Base-by-base conservation (phyloP, 129 eudicot species). In the Gnaphalium uliginosum region DNA sequence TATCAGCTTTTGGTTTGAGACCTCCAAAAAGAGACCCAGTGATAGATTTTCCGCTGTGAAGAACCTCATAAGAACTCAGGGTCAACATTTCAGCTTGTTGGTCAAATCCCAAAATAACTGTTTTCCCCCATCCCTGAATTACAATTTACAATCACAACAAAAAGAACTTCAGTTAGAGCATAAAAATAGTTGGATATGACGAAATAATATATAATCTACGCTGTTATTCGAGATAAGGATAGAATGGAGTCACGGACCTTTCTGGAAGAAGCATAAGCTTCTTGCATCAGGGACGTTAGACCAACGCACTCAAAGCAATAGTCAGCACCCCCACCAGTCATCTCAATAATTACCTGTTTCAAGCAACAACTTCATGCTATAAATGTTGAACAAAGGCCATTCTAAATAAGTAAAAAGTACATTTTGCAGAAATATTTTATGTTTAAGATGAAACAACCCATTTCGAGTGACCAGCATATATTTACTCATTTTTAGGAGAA, bases 221-320 rank as follows among this genome's bases (percentile, higher is more conserved):
- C 14, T 1, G 48, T 4, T 39, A 39, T 39, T 39, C 4, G 48
- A 54, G 61, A 73, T 77, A 67, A 32, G 23, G 68, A 56, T 6
- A 18, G 29, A 18, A 77, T 18, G 72, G n/a, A n/a, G n/a, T n/a
- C n/a, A n/a, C n/a, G n/a, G 57, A 92, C 98, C 96, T 81, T 84
- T 78, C 95, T 79, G 67, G 88, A 83, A 78, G 86, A 79, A 71
- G 90, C 87, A 76, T 30, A 87, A 35, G 97, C 97, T 83, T 92
- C 97, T 14, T 85, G 82, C 57, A 92, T 88, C 62, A 85, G 39
- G 57, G 88, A 83, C 62, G 88, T 74, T 77, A 66, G 15, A 65
- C 97, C 97, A 56, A 89, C 93, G 71, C 96, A 92, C 78, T 92
- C 97, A 30, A 92, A 92, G 81, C 97, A 87, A 68, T 89, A 92